Evolutionary conservation across 345 rosid genomes (phyloP), one percentile per base, ranked within the genome.

Genomic region (Acer negundo): DNA sequence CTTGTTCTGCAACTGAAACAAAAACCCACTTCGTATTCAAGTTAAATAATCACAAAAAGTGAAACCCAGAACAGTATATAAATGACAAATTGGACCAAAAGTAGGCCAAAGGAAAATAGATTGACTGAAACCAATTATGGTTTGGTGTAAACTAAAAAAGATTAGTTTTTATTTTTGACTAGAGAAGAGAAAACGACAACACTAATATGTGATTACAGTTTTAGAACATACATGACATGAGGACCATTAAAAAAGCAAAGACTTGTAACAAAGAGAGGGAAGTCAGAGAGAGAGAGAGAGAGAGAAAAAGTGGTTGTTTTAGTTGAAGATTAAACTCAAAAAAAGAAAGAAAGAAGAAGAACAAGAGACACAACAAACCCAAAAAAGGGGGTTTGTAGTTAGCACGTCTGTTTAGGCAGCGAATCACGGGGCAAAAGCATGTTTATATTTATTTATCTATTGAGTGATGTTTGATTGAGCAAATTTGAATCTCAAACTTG

Each of bases 371-470:
- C 19, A 4, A 42, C 10, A 42, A 46, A 46, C 49, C 13, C 13
- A 46, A 42, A n/a, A 46, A 75, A 6, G 63, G 24, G 26, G 26
- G 26, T 59, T 75, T 49, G 62, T 8, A n/a, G 78, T 40, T 13
- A 66, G 78, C 78, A 75, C 78, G 78, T 67, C 72, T 55, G 55
- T 75, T 66, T 66, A 38, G 11, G 51, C 78, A 75, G 78, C 12
- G 42, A 75, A 66, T 75, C 78, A 16, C 65, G 78, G 65, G 56
- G 65, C 26, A 7, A 59, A 59, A 59, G 26, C 63, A 12, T 4
- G 6, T 6, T 53, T 53, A n/a, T n/a, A n/a, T n/a, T 0, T 59
- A 4, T 28, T 35, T 35, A 31, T 69, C 8, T 1, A 8, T 42
- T 62, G 10, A 8, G 6, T 4, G 6, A 13, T 23, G 28, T 12